Percentiles rank a stretch among this genome's conserved stretches.
These are phyloP conservation scores for Lasiosphaeria ovina DNA, from an alignment of 495 filamentous ascomycete genomes.

Conservation along the genomic window DNA sequence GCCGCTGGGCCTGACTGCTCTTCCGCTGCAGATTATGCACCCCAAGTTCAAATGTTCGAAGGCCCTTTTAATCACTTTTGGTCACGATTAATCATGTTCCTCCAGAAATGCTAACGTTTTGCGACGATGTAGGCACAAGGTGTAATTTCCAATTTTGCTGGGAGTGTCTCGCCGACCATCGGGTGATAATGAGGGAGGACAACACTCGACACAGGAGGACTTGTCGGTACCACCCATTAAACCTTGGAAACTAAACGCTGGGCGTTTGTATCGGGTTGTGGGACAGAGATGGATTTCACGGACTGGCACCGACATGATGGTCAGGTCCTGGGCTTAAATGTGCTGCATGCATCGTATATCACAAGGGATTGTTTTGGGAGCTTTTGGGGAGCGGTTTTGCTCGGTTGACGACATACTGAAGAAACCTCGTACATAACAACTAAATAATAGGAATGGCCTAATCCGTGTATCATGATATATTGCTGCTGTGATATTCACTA, in stretches of 20 bases:
- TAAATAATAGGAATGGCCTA: too few relatives aligned
- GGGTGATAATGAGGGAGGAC: slow-evolving; percentile 18
- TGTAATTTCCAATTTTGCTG: slow-evolving; percentile 29
- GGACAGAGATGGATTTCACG: too few relatives aligned
- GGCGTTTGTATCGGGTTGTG: not conserved
- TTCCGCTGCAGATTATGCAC: not conserved
- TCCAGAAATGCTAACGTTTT: slow-evolving; percentile 4
- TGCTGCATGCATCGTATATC: too few relatives aligned
- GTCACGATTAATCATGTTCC: not conserved
- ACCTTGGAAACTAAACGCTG: slow-evolving; percentile 9
- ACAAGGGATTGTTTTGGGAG: too few relatives aligned
- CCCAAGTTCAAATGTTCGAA: not conserved
- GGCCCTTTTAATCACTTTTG: not conserved
- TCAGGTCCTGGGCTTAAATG: too few relatives aligned
- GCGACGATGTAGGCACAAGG: slow-evolving; percentile 12
- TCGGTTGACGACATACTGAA: too few relatives aligned
- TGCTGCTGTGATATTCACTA: too few relatives aligned
- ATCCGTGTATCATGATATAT: too few relatives aligned
- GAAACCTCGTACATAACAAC: too few relatives aligned
- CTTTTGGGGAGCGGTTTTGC: too few relatives aligned
- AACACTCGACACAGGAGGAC: slow-evolving; percentile 15
- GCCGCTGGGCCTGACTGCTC: not conserved
- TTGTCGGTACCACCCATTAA: slow-evolving; percentile 20
- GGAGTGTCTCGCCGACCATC: slow-evolving; percentile 24
- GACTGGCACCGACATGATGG: too few relatives aligned